phyloP scores from a whole-genome alignment of 345 rosid species.

The Rubroshorea leprosula region DNA sequence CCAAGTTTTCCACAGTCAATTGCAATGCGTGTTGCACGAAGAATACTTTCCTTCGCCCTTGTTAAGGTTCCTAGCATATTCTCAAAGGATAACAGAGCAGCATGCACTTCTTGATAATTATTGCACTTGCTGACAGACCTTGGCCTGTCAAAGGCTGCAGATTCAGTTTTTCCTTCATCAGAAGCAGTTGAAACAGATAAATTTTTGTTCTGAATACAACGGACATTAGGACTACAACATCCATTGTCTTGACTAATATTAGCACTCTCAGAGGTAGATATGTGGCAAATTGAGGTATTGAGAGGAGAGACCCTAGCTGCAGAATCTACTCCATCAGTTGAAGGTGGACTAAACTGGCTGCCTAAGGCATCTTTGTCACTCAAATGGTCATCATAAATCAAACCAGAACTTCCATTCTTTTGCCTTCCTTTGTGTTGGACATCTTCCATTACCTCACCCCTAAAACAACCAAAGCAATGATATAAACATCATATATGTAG shows the following conservation, averaged over 20 bases:
- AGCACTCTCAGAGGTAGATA: constrained; percentile 61
- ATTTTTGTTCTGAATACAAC: constrained; percentile 28
- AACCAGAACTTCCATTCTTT: constrained; percentile 22
- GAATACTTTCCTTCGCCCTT: constrained; percentile 86
- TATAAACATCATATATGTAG: not conserved
- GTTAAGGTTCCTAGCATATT: constrained; percentile 63
- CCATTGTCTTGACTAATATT: constrained; percentile 44
- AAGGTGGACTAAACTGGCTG: constrained; percentile 30
- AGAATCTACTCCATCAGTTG: constrained; percentile 45
- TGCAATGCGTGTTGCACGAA: constrained; percentile 86
- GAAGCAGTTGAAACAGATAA: constrained; percentile 29
- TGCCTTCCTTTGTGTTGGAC: constrained; percentile 26
- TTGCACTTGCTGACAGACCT: constrained; percentile 38
- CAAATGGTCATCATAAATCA: constrained; percentile 31
- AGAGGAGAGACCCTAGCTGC: constrained; percentile 43
- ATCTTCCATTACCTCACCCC: constrained; percentile 36
- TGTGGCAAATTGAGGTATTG: constrained; percentile 33
- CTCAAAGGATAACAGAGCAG: constrained; percentile 62
- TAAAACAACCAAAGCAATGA: constrained; percentile 22
- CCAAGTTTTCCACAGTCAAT: constrained; percentile 86
- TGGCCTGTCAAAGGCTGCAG: constrained; percentile 33
- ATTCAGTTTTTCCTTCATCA: constrained; percentile 42
- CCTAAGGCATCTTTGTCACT: constrained; percentile 28
- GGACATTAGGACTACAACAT: constrained; percentile 40
- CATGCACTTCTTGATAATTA: constrained; percentile 42